Percentiles rank a stretch among this genome's conserved stretches.
phyloP scores from a whole-genome alignment of 2,329 filamentous ascomycete genomes.

The Fusarium nygamai region DNA sequence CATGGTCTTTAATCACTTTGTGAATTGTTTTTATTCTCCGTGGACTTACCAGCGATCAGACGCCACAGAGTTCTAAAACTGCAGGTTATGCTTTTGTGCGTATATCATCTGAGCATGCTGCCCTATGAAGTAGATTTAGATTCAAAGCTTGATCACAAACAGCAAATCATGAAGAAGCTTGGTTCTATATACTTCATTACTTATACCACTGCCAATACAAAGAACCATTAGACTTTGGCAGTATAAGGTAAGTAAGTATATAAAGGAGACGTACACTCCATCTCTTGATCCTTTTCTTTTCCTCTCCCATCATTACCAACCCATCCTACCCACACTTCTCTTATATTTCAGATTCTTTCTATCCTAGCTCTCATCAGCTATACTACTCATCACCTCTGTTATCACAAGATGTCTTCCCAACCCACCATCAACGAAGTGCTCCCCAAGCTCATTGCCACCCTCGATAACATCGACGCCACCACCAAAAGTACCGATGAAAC shows the following conservation, averaged over 20 bases:
- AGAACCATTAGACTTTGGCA: background rate
- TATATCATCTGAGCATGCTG: rapidly evolving
- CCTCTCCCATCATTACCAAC: background rate
- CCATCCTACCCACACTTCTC: background rate
- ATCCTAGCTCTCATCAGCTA: background rate
- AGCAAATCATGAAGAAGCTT: background rate
- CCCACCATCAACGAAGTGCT: background rate
- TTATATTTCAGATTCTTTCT: background rate
- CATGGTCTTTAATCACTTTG: rapidly evolving
- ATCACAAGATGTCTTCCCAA: background rate
- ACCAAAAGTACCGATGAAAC: rapidly evolving
- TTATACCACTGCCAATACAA: rapidly evolving
- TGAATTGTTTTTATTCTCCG: too few relatives aligned
- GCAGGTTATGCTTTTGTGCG: background rate
- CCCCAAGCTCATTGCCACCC: background rate
- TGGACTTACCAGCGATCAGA: rapidly evolving
- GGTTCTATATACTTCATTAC: background rate
- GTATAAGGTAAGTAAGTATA: background rate
- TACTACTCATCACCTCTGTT: background rate
- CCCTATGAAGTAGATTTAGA: background rate
- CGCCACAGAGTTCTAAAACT: background rate
- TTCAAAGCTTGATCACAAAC: background rate
- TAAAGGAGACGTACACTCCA: background rate
- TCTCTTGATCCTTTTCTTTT: background rate
- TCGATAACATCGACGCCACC: background rate